These are phyloP conservation scores for Penicillium janthinellum DNA, from an alignment of 2,329 filamentous ascomycete species.

Conservation along the genomic window DNA sequence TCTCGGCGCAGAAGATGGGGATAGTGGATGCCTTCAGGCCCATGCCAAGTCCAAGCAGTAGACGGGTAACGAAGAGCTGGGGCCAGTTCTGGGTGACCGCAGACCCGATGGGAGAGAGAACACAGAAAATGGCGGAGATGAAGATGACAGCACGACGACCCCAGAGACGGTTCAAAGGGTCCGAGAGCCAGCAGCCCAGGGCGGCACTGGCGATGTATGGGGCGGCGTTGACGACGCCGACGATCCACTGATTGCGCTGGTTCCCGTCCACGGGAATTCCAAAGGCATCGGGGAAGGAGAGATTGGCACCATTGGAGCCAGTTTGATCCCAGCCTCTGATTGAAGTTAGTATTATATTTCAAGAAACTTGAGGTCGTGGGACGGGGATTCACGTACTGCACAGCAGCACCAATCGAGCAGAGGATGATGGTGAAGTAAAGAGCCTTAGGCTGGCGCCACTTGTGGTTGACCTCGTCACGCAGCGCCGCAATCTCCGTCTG, in stretches of 20 bases:
- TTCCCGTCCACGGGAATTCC: constrained; percentile 46
- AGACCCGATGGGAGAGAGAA: constrained; percentile 69
- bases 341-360: not conserved
- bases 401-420: constrained; percentile 55
- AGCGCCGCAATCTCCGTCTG: constrained; percentile 47
- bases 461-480: constrained; percentile 50
- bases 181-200: constrained; percentile 67
- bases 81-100: constrained; percentile 62
- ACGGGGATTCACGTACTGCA: constrained; percentile 44
- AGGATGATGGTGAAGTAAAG: constrained; percentile 56
- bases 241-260: constrained; percentile 57
- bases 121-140: constrained; percentile 62
- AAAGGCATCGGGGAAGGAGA: constrained; percentile 52
- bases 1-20: constrained; percentile 58
- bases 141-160: constrained; percentile 68
- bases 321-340: constrained; percentile 38
- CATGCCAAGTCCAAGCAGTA: constrained; percentile 64
- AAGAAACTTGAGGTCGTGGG: not conserved
- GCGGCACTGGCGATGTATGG: constrained; percentile 57
- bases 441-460: constrained; percentile 52
- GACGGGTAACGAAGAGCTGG: constrained; percentile 58
- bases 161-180: constrained; percentile 61
- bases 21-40: constrained; percentile 62
- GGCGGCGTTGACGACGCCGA: constrained; percentile 67
- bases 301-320: constrained; percentile 48